Base-by-base conservation (phyloP, 1,139 yeast genomes). In the Debaryomycetaceae sp. region DNA sequence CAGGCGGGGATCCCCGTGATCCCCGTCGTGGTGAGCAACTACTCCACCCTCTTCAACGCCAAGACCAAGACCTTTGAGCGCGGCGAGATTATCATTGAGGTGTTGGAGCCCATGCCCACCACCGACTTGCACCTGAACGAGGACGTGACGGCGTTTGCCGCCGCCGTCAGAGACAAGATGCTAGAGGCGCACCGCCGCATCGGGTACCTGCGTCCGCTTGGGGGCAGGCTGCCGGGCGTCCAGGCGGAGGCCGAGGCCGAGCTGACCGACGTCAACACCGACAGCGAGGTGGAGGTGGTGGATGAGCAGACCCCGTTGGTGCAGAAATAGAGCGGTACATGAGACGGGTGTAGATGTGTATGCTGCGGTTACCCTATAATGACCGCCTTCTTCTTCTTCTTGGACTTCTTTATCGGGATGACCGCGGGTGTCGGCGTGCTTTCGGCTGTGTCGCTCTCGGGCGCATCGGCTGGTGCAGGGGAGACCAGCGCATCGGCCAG, bases 1-100 rank as follows among this genome's bases (percentile, higher is more conserved):
- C 95, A 89, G 57, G 95, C 95, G 3, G 78, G 77, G 25, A 78
- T 91, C 21, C 97, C 97, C 16, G 65, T 91, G 28, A 77, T 91
- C 10, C 98, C 99, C 3, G 67, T 83, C 27, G 94, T 85, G 7
- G 85, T 86, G 5, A 75, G 89, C 26, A 93, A 91, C 59, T 84
- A 94, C 35, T 80, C 95, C 5, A 73, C 75, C 23, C 56, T 93
- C 25, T 75, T 84, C 61, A 74, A 77, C 46, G 62, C 83, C 29
- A 72, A 73, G 42, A 53, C 62, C 23, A 67, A 65, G 39, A 61
- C 65, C 16, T 83, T 83, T 56, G 76, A 71, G 35, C 43, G 67
- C 3, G 93, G 93, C 25, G 74, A 72, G 31, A 78, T 83, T 42
- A 61, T 62, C 23, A 65, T 80, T 32, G 77, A 74, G 45, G 88